Conservation (phyloP, 1,139 yeast genomes). For the Taiozyma onychis region DNA sequence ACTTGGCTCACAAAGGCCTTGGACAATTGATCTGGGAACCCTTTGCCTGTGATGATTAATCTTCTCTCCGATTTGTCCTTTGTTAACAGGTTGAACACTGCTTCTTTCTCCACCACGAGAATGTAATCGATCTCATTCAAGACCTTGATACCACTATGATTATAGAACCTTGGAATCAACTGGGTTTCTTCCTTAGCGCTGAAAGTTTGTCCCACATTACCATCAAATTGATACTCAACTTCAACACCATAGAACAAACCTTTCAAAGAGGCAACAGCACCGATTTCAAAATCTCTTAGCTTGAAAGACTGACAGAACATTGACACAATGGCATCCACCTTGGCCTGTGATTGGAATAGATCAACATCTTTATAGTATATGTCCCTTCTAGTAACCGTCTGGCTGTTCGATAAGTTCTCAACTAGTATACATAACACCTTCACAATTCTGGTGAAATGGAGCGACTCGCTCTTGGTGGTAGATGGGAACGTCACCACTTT, state of each 20-base stretch:
- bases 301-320: constrained; percentile 23
- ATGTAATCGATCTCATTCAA: constrained; percentile 27
- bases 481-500: constrained; percentile 10
- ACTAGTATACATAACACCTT: constrained; percentile 11
- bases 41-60: constrained; percentile 56
- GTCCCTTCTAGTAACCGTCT: constrained; percentile 51
- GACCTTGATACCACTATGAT: constrained; percentile 17
- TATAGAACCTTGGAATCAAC: constrained; percentile 26
- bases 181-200: constrained; percentile 10
- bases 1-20: constrained; percentile 52
- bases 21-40: constrained; percentile 67
- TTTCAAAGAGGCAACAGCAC: constrained; percentile 55
- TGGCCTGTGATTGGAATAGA: constrained; percentile 43
- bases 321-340: constrained; percentile 39
- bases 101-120: constrained; percentile 65
- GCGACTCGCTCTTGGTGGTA: constrained; percentile 3
- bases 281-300: constrained; percentile 32
- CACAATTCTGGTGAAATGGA: constrained; percentile 8
- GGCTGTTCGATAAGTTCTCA: constrained; percentile 20
- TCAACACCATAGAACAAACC: constrained; percentile 47
- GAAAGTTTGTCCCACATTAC: constrained; percentile 10
- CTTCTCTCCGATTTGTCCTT: constrained; percentile 11
- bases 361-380: constrained; percentile 59
- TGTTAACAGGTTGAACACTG: constrained; percentile 36
- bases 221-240: constrained; percentile 19